phyloP scores from a whole-genome alignment of 805 yeast species.

The Kodamaea fukazawae region DNA sequence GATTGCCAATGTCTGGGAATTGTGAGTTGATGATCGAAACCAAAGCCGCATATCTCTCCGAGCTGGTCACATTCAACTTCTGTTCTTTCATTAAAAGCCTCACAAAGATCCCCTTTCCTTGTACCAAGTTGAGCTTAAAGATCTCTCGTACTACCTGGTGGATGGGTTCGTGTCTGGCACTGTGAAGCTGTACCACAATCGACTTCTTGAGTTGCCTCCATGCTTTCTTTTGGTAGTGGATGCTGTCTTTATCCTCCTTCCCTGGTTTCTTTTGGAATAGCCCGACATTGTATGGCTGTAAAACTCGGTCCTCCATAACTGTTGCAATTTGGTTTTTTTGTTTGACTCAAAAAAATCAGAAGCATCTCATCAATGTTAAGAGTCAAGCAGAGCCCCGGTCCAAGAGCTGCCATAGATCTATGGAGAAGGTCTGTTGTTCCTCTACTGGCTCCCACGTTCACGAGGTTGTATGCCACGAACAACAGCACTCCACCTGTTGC shows the following conservation, averaged over 20 bases:
- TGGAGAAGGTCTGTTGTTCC: not conserved
- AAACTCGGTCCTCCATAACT: not conserved
- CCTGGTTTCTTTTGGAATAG: constrained; percentile 6
- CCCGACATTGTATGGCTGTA: constrained; percentile 6
- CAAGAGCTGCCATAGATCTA: not conserved
- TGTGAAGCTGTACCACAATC: constrained; percentile 44
- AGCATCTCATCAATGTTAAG: constrained; percentile 1
- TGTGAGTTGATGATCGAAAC: constrained; percentile 61
- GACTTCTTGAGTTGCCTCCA: constrained; percentile 10
- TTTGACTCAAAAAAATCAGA: constrained; percentile 1
- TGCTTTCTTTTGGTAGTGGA: constrained; percentile 25
- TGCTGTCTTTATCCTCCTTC: not conserved
- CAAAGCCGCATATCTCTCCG: constrained; percentile 56
- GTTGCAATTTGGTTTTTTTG: not conserved
- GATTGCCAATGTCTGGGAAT: constrained; percentile 65
- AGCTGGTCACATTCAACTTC: constrained; percentile 32
- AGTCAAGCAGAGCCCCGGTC: not conserved
- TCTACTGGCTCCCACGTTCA: too few species aligned
- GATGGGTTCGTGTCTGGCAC: constrained; percentile 47
- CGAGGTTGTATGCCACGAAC: too few species aligned
- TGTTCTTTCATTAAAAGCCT: constrained; percentile 56
- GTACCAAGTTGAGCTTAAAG: constrained; percentile 53
- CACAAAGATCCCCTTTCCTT: constrained; percentile 61
- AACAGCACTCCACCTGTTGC: not conserved
- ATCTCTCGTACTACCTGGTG: constrained; percentile 47